Conservation (phyloP, 2,329 filamentous ascomycete genomes). For the Colletotrichum ledebouriae region DNA sequence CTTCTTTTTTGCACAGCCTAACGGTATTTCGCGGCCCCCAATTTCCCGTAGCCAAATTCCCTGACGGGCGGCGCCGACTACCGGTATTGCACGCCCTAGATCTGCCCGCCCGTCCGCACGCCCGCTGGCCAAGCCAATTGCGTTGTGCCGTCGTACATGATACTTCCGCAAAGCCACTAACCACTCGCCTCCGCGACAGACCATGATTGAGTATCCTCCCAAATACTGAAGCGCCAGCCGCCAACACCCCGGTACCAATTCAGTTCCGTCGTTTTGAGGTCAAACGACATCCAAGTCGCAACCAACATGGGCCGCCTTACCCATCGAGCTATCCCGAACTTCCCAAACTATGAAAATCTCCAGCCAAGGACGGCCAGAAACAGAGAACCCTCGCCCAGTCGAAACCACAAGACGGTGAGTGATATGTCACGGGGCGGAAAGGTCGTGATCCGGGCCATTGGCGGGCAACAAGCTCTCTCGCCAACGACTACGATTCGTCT, state of each 20-base stretch:
- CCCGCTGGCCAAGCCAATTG: conserved; percentile 1
- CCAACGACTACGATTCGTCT: not conserved
- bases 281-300: not conserved
- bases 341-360: conserved; percentile 16
- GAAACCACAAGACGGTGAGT: conserved; percentile 20
- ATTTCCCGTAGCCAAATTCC: conserved; percentile 33
- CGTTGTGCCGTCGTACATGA: conserved; percentile 1
- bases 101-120: conserved; percentile 23
- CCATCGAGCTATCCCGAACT: conserved; percentile 14
- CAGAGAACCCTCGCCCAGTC: conserved; percentile 13
- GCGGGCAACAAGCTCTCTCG: conserved; percentile 13
- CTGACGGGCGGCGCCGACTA: conserved; percentile 8
- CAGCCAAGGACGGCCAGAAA: conserved; percentile 29
- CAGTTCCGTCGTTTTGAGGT: conserved; percentile 15
- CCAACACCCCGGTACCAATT: conserved; percentile 5
- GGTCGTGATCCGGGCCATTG: conserved; percentile 26
- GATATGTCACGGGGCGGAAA: conserved; percentile 29
- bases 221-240: conserved; percentile 3
- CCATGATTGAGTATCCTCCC: conserved; percentile 26
- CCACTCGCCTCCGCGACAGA: not conserved
- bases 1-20: conserved; percentile 15
- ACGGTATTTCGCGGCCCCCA: conserved; percentile 23
- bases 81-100: conserved; percentile 1
- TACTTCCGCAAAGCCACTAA: conserved; percentile 13
- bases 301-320: conserved; percentile 22